phyloP scores from a whole-genome alignment of 495 filamentous ascomycete genomes.

The Penicillium fimorum region DNA sequence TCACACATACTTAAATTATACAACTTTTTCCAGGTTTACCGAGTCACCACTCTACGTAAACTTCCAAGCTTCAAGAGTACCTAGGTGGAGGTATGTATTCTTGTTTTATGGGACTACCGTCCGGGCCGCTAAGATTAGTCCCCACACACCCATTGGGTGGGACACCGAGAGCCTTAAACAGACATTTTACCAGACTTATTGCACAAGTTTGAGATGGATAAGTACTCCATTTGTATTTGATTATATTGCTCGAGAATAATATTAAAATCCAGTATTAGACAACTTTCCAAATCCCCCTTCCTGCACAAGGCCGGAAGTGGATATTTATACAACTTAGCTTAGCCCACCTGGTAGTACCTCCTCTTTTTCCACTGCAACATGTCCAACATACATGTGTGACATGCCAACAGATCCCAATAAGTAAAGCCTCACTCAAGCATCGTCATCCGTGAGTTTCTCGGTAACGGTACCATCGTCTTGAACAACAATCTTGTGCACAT shows the following conservation, averaged over 20 bases:
- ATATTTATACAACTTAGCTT: not conserved
- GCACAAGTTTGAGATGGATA: not conserved
- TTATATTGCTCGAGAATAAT: not conserved
- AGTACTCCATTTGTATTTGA: not conserved
- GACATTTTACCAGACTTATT: not conserved
- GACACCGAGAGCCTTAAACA: not conserved
- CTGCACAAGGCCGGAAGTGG: not conserved
- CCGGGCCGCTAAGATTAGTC: too few relatives aligned
- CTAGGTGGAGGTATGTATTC: too few relatives aligned
- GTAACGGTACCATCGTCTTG: slow-evolving; percentile 51
- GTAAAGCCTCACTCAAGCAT: slow-evolving; percentile 39
- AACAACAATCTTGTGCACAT: slow-evolving; percentile 55
- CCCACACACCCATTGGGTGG: too few relatives aligned
- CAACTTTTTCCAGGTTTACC: too few relatives aligned
- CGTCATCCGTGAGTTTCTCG: slow-evolving; percentile 53
- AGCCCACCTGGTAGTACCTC: not conserved
- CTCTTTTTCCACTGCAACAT: not conserved
- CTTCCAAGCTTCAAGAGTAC: too few relatives aligned
- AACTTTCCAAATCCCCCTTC: not conserved
- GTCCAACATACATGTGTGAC: not conserved
- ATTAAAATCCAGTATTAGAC: not conserved
- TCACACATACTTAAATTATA: too few relatives aligned
- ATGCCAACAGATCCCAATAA: not conserved
- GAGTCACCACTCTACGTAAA: too few relatives aligned
- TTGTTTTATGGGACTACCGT: too few relatives aligned